phyloP scores from a whole-genome alignment of 768 basidiomycete genomes.

The Amylocystis lapponica region DNA sequence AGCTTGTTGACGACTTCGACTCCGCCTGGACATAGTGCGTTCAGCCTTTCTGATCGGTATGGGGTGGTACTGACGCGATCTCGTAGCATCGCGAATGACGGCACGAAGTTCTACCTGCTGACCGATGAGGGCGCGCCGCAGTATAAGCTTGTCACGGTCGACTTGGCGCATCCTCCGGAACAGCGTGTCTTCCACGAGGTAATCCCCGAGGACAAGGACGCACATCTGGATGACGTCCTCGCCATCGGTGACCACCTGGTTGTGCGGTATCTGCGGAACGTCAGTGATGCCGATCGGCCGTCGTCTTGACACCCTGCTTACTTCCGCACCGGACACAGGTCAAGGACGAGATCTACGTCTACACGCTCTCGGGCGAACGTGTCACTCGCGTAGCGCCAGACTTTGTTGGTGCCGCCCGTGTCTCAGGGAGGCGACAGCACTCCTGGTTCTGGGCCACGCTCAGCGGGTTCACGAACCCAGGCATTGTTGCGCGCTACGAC shows the following conservation, averaged over 20 bases:
- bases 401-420: constrained; percentile 59
- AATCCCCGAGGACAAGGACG: constrained; percentile 63
- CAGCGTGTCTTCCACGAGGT: constrained; percentile 47
- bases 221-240: constrained; percentile 46
- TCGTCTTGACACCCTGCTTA: neutral
- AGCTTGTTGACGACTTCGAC: constrained; percentile 63
- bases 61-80: constrained; percentile 1
- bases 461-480: constrained; percentile 68
- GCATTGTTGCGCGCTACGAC: constrained; percentile 58
- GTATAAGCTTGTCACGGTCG: constrained; percentile 60
- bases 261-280: constrained; percentile 67
- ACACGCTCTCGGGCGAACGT: constrained; percentile 46
- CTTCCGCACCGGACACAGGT: constrained; percentile 37
- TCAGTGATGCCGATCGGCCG: constrained; percentile 25
- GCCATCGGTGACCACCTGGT: constrained; percentile 52
- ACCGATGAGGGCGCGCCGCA: constrained; percentile 65
- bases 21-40: constrained; percentile 61
- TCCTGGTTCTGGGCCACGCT: constrained; percentile 59
- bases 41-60: neutral
- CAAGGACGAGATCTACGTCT: constrained; percentile 74
- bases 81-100: constrained; percentile 59
- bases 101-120: constrained; percentile 51
- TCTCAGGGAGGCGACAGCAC: constrained; percentile 47
- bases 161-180: constrained; percentile 41
- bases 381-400: constrained; percentile 54